Evolutionary conservation across 169 alveolate genomes (phyloP).

Genomic region (Babesia bigemina): DNA sequence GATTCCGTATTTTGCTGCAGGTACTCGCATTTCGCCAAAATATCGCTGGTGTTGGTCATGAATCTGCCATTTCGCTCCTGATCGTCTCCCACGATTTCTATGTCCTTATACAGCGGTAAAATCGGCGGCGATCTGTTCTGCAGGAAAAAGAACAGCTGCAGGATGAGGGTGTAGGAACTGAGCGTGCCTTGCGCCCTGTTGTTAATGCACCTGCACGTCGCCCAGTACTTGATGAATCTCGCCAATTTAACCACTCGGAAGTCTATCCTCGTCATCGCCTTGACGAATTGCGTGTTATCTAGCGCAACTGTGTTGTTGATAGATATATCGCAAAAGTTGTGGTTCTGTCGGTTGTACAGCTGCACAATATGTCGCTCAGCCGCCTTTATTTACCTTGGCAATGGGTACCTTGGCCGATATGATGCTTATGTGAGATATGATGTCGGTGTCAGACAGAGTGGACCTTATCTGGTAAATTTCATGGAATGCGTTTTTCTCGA

Average conservation of each 20-base stretch:
- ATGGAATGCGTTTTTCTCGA: background rate
- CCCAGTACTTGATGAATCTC: conserved; percentile 84
- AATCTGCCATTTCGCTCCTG: background rate
- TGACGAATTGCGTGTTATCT: conserved; percentile 75
- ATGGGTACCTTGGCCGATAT: conserved; percentile 80
- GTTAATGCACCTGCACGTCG: conserved; percentile 78
- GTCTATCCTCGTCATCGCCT: conserved; percentile 69
- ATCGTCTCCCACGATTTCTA: background rate
- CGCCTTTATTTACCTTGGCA: conserved; percentile 64
- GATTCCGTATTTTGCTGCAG: conserved; percentile 40
- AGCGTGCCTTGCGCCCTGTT: conserved; percentile 78
- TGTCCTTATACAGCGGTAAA: conserved; percentile 73
- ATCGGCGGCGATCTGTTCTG: conserved; percentile 77
- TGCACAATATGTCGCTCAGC: background rate
- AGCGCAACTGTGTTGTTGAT: conserved; percentile 84
- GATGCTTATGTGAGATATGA: conserved; percentile 60
- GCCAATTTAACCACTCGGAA: conserved; percentile 75
- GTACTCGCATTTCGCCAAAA: conserved; percentile 40
- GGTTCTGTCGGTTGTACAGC: conserved; percentile 54
- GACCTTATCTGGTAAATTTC: conserved; percentile 24
- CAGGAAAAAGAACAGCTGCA: conserved; percentile 76
- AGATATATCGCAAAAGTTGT: conserved; percentile 77
- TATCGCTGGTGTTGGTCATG: conserved; percentile 36
- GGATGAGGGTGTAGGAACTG: conserved; percentile 82
- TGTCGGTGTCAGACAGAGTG: conserved; percentile 16